Conservation (phyloP, 768 basidiomycete genomes). For the Dioszegia hungarica region DNA sequence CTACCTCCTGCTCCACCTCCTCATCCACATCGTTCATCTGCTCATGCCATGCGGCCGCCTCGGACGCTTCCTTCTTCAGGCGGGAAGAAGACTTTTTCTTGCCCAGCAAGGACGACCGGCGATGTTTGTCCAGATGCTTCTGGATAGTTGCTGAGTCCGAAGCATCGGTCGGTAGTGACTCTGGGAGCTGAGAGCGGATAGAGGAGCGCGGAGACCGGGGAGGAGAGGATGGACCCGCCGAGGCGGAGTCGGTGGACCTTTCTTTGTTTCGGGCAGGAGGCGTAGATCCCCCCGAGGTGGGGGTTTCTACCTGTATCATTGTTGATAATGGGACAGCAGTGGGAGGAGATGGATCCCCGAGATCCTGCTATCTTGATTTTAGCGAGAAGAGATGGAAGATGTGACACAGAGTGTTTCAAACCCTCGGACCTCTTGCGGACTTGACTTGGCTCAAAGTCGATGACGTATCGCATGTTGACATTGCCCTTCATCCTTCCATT, state of each 20-base stretch:
- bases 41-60: constrained; percentile 8
- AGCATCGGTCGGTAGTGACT: neutral
- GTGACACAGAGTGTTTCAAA: neutral
- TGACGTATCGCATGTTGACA: neutral
- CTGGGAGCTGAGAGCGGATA: neutral
- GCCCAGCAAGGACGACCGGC: neutral
- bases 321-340: too few species aligned
- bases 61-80: neutral
- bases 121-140: neutral
- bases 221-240: neutral
- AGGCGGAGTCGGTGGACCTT: neutral
- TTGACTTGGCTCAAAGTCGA: too few species aligned
- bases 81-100: neutral
- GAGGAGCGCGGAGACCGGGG: neutral
- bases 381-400: neutral
- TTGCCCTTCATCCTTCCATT: neutral
- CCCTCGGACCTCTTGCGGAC: neutral
- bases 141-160: neutral
- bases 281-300: neutral
- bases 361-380: too few species aligned
- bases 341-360: too few species aligned
- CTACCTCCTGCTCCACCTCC: constrained; percentile 9
- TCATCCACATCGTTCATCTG: constrained; percentile 12
- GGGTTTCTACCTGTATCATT: neutral
- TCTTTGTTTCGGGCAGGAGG: too few species aligned